Evolutionary conservation across 257 asterid genomes (phyloP).

Genomic region (Scutellaria galericulata): DNA sequence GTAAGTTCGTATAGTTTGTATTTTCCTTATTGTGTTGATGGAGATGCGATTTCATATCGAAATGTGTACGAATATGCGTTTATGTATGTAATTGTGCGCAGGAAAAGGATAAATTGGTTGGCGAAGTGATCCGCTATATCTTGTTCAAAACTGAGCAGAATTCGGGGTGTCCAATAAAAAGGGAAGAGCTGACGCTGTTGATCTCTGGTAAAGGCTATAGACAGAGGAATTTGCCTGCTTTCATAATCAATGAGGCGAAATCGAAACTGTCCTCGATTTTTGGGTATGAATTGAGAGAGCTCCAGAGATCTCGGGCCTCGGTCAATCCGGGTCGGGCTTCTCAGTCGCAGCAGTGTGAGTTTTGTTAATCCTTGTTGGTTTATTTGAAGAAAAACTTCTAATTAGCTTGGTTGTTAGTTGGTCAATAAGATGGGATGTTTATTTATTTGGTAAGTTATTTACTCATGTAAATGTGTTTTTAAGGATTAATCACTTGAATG

Average conservation of each 20-base stretch:
- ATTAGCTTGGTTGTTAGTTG: background rate
- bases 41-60: background rate
- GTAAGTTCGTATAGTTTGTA: conserved; percentile 37
- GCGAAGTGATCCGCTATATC: conserved; percentile 79
- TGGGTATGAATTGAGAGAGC: conserved; percentile 89
- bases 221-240: conserved; percentile 76
- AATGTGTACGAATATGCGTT: too few relatives aligned
- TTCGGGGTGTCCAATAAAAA: conserved; percentile 78
- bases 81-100: conserved; percentile 31
- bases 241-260: conserved; percentile 76
- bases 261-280: conserved; percentile 67
- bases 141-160: conserved; percentile 76
- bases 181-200: conserved; percentile 86
- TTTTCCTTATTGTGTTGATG: background rate
- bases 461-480: background rate
- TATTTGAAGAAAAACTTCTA: conserved; percentile 5
- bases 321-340: conserved; percentile 47
- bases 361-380: background rate
- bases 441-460: conserved; percentile 1
- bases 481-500: background rate
- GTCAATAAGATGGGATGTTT: background rate
- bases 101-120: conserved; percentile 90
- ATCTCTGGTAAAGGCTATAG: conserved; percentile 66
- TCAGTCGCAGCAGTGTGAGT: conserved; percentile 53
- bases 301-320: conserved; percentile 69